Base-by-base conservation (phyloP, 2,329 filamentous ascomycete species). In the Neurospora sp. region DNA sequence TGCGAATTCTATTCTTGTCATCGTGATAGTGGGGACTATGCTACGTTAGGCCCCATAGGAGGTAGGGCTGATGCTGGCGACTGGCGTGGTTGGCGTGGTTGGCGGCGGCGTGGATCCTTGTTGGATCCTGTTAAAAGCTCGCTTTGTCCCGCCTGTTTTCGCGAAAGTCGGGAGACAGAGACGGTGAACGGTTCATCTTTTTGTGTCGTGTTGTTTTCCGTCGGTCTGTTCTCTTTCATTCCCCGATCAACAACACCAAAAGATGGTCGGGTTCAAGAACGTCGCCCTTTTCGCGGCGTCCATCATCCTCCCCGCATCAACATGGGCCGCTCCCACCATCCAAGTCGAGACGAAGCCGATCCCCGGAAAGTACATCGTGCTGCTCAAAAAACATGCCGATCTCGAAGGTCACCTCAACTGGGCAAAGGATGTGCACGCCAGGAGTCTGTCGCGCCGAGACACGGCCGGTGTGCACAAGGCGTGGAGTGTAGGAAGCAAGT, bases 281-380 rank as follows among this genome's bases (percentile, higher is more conserved):
- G 33, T 76, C 67, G 67, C 78, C 37, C 71, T 81, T 67, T 75
- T 82, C 68, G 76, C 78, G 37, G 72, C 66, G 28, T 33, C 52
- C 57, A 62, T 68, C 46, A 12, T 79, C 23, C 71, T 80, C 69
- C 72, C 79, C 1, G 65, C 78, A 73, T 46, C 41, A 46, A 77
- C 74, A 69, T 70, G 79, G 62, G 79, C 78, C 33, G 78, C 72
- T 36, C 74, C 73, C 70, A 74, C 81, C 39, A 69, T 75, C 66
- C 77, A 79, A n/a, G 77, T 77, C 69, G 76, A 73, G 70, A 77
- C 77, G 40, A 66, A 74, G 46, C 72, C 77, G 38, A 78, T 83
- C 67, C 78, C 80, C 2, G 78, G 79, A 72, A 78, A 78, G 70
- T 83, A 80, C 75, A 83, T 83, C 65, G 78, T 83, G 74, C 82